Percentiles rank a stretch among this genome's conserved stretches.
These are phyloP conservation scores for Ballota nigra DNA, from an alignment of 257 asterid genomes.

Conservation along the genomic window DNA sequence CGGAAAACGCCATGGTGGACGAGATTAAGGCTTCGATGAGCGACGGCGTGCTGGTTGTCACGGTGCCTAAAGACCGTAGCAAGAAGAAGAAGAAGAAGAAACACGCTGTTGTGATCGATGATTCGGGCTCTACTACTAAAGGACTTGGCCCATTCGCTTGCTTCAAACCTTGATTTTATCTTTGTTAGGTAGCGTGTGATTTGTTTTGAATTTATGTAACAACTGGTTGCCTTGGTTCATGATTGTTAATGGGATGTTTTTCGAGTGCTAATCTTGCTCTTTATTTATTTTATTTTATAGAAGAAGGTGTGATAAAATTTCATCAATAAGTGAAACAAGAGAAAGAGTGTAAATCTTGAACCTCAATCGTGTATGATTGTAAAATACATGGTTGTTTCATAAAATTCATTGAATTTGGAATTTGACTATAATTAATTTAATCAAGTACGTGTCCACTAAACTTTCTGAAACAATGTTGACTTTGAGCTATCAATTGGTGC, in stretches of 20 bases:
- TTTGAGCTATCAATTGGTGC: not conserved
- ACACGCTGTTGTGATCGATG: conserved; percentile 31
- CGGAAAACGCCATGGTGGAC: conserved; percentile 41
- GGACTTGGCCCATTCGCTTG: conserved; percentile 41
- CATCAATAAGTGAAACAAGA: not conserved
- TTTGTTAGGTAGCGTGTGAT: not conserved
- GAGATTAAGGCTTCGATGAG: conserved; percentile 41
- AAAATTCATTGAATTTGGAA: not conserved
- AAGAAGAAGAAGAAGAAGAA: conserved; percentile 33
- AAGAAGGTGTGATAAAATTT: not conserved
- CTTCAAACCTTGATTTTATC: conserved; percentile 34
- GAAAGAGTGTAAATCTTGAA: too few species aligned
- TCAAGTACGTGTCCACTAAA: not conserved
- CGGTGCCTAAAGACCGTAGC: conserved; percentile 35
- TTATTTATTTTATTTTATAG: too few species aligned
- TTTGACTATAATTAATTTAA: not conserved
- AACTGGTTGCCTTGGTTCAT: too few species aligned
- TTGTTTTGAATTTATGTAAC: too few species aligned
- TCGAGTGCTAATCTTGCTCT: not conserved
- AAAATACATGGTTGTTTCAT: not conserved
- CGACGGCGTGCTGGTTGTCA: conserved; percentile 44
- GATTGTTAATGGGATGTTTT: not conserved
- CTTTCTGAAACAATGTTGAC: not conserved
- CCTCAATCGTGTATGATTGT: not conserved
- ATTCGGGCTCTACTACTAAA: conserved; percentile 21